Evolutionary conservation across 345 rosid species (phyloP).

Genomic region (Camelina sativa): DNA sequence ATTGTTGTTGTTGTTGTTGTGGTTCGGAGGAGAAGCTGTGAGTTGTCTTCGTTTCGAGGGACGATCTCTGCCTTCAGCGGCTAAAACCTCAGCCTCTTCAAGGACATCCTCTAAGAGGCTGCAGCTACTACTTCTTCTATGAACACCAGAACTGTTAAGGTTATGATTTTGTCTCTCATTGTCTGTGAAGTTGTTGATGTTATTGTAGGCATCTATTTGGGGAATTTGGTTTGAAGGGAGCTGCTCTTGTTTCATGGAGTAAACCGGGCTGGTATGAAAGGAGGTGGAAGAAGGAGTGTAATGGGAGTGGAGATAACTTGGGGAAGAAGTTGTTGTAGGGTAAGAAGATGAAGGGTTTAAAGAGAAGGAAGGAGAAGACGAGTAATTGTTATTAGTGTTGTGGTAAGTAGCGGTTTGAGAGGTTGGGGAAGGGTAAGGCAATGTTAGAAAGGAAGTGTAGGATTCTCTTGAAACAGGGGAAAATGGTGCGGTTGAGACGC

Average conservation of each 20-base stretch:
- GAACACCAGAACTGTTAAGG: constrained; percentile 8
- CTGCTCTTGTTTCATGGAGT: constrained; percentile 61
- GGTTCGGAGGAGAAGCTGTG: constrained; percentile 41
- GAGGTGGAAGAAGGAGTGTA: constrained; percentile 44
- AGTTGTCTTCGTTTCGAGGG: constrained; percentile 45
- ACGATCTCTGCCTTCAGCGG: constrained; percentile 26
- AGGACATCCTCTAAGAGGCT: constrained; percentile 64
- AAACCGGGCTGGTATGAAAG: constrained; percentile 37
- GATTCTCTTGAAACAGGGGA: constrained; percentile 41
- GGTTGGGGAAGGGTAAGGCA: constrained; percentile 42
- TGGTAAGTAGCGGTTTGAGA: constrained; percentile 38
- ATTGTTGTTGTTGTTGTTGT: constrained; percentile 38
- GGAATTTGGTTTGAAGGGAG: constrained; percentile 78
- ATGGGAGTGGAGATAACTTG: constrained; percentile 34
- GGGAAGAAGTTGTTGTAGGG: constrained; percentile 38
- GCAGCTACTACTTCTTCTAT: constrained; percentile 43
- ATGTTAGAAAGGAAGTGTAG: constrained; percentile 40
- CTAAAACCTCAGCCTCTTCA: constrained; percentile 53
- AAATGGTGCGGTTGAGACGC: constrained; percentile 45
- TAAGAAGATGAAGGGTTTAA: constrained; percentile 42
- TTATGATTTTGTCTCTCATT: constrained; percentile 31
- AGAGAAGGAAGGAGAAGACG: constrained; percentile 42
- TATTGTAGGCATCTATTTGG: constrained; percentile 20
- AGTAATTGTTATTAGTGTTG: constrained; percentile 30
- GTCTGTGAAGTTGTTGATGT: constrained; percentile 31